Percentiles rank a stretch among this genome's conserved stretches.
Evolutionary conservation across 2,329 filamentous ascomycete species (phyloP).

Genomic region (Talaromyces sp.): DNA sequence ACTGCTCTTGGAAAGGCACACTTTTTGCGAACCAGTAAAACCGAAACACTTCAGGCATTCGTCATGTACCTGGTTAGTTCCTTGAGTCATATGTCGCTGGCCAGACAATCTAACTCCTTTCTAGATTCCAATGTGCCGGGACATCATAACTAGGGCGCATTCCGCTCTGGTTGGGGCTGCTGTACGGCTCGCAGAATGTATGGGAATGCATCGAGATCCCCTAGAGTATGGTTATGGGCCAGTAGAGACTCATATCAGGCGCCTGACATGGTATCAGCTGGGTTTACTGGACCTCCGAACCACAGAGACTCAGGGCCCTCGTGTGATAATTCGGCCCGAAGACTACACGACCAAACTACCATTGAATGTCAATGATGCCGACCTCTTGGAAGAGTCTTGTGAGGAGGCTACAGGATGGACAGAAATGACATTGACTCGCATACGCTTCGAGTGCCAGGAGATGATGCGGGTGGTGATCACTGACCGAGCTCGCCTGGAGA

Average conservation of each 20-base stretch:
- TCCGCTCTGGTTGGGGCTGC: constrained; percentile 66
- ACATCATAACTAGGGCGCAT: constrained; percentile 66
- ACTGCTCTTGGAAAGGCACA: constrained; percentile 62
- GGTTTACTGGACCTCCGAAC: constrained; percentile 71
- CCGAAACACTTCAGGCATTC: constrained; percentile 72
- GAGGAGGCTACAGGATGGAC: constrained; percentile 51
- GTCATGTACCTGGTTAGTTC: constrained; percentile 63
- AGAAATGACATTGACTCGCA: constrained; percentile 59
- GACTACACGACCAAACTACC: constrained; percentile 71
- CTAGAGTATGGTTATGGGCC: constrained; percentile 59
- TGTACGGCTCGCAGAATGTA: constrained; percentile 69
- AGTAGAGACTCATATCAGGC: constrained; percentile 64
- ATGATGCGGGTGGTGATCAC: constrained; percentile 65
- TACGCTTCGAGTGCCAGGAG: constrained; percentile 68
- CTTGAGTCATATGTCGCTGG: not conserved
- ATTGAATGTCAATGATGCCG: constrained; percentile 62
- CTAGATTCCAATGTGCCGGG: constrained; percentile 64
- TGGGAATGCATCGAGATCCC: constrained; percentile 69
- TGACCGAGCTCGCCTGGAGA: constrained; percentile 61
- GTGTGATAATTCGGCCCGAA: constrained; percentile 63
- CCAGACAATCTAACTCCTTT: not conserved
- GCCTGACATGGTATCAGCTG: constrained; percentile 70
- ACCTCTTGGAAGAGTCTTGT: constrained; percentile 42
- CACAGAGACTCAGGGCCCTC: constrained; percentile 67
- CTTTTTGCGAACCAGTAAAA: constrained; percentile 63